Evolutionary conservation across 805 yeast species (phyloP).

Genomic region (Komagataella ulmi): DNA sequence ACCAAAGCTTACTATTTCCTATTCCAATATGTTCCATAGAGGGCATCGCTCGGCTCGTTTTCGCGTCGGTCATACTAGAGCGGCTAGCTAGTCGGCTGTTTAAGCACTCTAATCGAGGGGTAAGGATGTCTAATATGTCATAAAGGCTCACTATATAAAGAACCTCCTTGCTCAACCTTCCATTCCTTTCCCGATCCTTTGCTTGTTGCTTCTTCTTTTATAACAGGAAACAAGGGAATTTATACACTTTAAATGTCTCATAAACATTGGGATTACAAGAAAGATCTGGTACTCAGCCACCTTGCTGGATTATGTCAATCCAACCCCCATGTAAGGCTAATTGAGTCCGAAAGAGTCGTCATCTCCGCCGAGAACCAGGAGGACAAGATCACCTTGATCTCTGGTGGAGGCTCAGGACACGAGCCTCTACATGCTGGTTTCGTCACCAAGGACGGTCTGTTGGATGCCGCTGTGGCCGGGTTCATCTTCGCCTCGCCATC

Average conservation of each 20-base stretch:
- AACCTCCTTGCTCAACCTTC: neutral
- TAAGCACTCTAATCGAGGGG: neutral
- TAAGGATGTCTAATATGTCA: neutral
- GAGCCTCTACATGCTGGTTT: conserved; percentile 92
- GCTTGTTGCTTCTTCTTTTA: neutral
- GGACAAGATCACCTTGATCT: conserved; percentile 54
- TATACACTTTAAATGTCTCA: conserved; percentile 4
- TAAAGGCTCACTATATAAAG: neutral
- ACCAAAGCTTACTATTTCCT: neutral
- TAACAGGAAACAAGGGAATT: neutral
- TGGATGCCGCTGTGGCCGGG: conserved; percentile 76
- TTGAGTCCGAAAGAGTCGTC: conserved; percentile 45
- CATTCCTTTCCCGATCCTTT: neutral
- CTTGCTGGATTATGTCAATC: conserved; percentile 38
- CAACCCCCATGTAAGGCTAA: conserved; percentile 40
- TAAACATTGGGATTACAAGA: conserved; percentile 36
- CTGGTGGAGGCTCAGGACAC: conserved; percentile 96
- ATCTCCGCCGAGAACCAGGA: conserved; percentile 21
- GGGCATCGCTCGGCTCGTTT: neutral
- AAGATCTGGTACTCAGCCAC: conserved; percentile 32
- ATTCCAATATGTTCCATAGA: neutral
- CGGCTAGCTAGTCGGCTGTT: neutral
- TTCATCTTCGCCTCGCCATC: conserved; percentile 69
- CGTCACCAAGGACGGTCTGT: conserved; percentile 61
- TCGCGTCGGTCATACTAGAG: neutral